These are phyloP conservation scores for Onygenales sp. DNA, from an alignment of 2,329 filamentous ascomycete genomes.

Conservation along the genomic window DNA sequence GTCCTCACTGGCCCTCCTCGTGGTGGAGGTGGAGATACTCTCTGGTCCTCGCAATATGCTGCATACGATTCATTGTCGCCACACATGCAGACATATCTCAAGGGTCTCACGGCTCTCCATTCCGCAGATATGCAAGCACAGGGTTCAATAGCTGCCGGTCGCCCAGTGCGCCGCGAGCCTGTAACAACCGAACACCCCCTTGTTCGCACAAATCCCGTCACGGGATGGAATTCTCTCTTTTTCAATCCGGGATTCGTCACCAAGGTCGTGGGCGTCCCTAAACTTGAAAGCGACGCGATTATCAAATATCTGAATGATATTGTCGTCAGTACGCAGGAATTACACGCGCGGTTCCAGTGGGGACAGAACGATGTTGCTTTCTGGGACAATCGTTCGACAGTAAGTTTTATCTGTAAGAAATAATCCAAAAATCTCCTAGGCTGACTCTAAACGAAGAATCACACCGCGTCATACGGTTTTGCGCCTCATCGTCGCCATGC, in stretches of 20 bases:
- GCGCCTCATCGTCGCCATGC: constrained; percentile 48
- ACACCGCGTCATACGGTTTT: constrained; percentile 49
- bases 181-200: constrained; percentile 49
- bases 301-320: constrained; percentile 45
- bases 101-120: constrained; percentile 47
- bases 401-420: constrained; percentile 20
- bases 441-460: constrained; percentile 31
- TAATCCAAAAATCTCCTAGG: neutral
- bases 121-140: constrained; percentile 46
- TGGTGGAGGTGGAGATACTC: constrained; percentile 48
- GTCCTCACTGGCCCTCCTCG: constrained; percentile 44
- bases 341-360: constrained; percentile 60
- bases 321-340: constrained; percentile 52
- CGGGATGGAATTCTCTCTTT: constrained; percentile 53
- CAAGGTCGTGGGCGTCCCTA: constrained; percentile 49
- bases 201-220: constrained; percentile 51
- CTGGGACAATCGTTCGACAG: constrained; percentile 56
- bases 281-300: constrained; percentile 45
- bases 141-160: constrained; percentile 41
- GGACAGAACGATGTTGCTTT: constrained; percentile 55
- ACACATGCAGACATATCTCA: constrained; percentile 49
- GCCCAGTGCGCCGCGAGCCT: constrained; percentile 43
- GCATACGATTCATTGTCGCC: constrained; percentile 48
- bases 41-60: constrained; percentile 51
- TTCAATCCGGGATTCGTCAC: constrained; percentile 51